phyloP scores from a whole-genome alignment of 164 flowering plant species.

The Sedum album region DNA sequence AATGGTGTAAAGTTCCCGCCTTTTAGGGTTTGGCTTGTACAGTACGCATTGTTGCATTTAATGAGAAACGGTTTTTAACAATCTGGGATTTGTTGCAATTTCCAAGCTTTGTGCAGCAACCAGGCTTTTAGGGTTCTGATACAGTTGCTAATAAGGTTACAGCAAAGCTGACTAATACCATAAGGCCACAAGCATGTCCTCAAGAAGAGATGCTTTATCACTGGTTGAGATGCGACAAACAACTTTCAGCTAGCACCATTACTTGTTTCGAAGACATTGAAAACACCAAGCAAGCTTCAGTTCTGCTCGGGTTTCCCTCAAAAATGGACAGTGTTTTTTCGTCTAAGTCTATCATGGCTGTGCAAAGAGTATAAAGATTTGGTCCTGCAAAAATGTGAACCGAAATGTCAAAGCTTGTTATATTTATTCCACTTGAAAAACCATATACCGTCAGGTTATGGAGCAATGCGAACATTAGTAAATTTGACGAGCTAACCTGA shows the following conservation, averaged over 20 bases:
- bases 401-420: not conserved
- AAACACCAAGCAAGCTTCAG: slow-evolving; percentile 38
- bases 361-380: slow-evolving; percentile 56
- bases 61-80: too few relatives aligned
- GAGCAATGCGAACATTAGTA: not conserved
- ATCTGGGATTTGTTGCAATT: too few relatives aligned
- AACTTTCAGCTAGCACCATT: not conserved
- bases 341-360: slow-evolving; percentile 54
- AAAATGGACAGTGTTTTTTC: slow-evolving; percentile 48
- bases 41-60: not conserved
- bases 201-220: too few relatives aligned
- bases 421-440: not conserved
- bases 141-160: too few relatives aligned
- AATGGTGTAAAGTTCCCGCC: not conserved
- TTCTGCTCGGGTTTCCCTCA: slow-evolving; percentile 60
- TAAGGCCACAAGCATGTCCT: too few relatives aligned
- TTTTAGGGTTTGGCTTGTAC: not conserved
- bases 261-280: slow-evolving; percentile 17
- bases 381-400: slow-evolving; percentile 46
- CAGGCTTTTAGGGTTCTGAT: too few relatives aligned
- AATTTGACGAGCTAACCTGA: slow-evolving; percentile 32
- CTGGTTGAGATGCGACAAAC: too few relatives aligned
- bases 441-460: not conserved
- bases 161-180: too few relatives aligned
- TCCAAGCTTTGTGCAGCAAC: too few relatives aligned